Percentiles rank a stretch among this genome's conserved stretches.
Evolutionary conservation across 768 basidiomycete genomes (phyloP).

Genomic region (Lepiota venenata): DNA sequence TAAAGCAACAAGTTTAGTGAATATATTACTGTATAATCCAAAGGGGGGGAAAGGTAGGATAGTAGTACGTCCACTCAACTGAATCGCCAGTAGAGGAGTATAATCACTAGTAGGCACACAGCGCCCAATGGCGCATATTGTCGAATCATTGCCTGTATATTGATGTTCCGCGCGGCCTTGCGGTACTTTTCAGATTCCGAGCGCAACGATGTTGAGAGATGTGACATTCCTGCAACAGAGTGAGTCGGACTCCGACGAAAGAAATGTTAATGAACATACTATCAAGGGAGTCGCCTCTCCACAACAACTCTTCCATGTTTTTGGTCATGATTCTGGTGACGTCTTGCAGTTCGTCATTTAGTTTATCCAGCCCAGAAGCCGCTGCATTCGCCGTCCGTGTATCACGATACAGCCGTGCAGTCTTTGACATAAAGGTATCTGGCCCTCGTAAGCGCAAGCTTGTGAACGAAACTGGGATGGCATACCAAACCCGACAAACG

Average conservation of each 20-base stretch:
- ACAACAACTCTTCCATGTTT: slow-evolving; percentile 99
- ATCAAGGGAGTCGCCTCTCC: slow-evolving; percentile 97
- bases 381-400: slow-evolving; percentile 80
- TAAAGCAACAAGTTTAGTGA: slow-evolving; percentile 2
- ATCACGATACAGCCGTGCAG: slow-evolving; percentile 91
- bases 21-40: slow-evolving; percentile 12
- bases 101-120: slow-evolving; percentile 72
- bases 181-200: slow-evolving; percentile 98
- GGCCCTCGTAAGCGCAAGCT: slow-evolving; percentile 7
- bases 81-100: slow-evolving; percentile 80
- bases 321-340: slow-evolving; percentile 99
- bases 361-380: slow-evolving; percentile 70
- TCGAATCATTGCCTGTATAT: slow-evolving; percentile 88
- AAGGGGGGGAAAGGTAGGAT: background rate
- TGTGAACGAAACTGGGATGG: slow-evolving; percentile 7
- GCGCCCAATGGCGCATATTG: slow-evolving; percentile 94
- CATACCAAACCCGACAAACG: slow-evolving; percentile 96
- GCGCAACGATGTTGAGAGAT: slow-evolving; percentile 88
- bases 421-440: slow-evolving; percentile 99
- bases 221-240: slow-evolving; percentile 79
- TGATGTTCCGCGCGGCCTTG: slow-evolving; percentile 92
- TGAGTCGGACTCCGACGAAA: background rate
- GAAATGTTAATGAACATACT: slow-evolving; percentile 46
- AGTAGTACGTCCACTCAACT: slow-evolving; percentile 24
- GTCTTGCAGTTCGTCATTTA: slow-evolving; percentile 96